phyloP scores from a whole-genome alignment of 306 rosid species.

The Vigna mungo region DNA sequence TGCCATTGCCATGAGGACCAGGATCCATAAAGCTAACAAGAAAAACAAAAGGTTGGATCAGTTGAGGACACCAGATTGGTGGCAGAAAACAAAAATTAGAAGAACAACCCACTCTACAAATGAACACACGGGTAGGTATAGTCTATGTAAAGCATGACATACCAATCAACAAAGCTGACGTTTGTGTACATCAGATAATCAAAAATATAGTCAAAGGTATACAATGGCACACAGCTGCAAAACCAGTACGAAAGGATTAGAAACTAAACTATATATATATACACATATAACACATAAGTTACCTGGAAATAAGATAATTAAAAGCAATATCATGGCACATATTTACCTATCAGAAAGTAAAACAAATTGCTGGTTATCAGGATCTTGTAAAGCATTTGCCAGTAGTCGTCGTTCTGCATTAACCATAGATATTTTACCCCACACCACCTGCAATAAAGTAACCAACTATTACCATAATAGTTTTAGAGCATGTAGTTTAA shows the following conservation, averaged over 20 bases:
- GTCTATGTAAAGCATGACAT: conserved; percentile 43
- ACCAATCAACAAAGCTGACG: conserved; percentile 95
- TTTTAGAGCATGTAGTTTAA: conserved; percentile 17
- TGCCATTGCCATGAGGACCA: conserved; percentile 97
- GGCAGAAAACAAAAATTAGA: conserved; percentile 25
- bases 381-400: conserved; percentile 86
- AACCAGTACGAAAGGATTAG: conserved; percentile 44
- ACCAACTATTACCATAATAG: conserved; percentile 14
- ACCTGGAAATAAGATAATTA: not conserved
- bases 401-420: conserved; percentile 87
- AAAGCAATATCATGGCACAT: conserved; percentile 19
- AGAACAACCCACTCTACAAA: conserved; percentile 27
- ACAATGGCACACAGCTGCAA: conserved; percentile 93
- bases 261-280: conserved; percentile 19
- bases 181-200: conserved; percentile 81
- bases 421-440: conserved; percentile 95
- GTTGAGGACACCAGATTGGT: conserved; percentile 22
- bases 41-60: conserved; percentile 27
- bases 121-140: not conserved
- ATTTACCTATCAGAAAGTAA: conserved; percentile 94
- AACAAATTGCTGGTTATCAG: conserved; percentile 85
- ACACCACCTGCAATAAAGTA: conserved; percentile 71
- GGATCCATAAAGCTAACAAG: conserved; percentile 85
- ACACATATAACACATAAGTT: conserved; percentile 4
- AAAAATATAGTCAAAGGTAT: conserved; percentile 79